These are phyloP conservation scores for Diaporthe nobilis DNA, from an alignment of 2,329 filamentous ascomycete species.

Conservation along the genomic window DNA sequence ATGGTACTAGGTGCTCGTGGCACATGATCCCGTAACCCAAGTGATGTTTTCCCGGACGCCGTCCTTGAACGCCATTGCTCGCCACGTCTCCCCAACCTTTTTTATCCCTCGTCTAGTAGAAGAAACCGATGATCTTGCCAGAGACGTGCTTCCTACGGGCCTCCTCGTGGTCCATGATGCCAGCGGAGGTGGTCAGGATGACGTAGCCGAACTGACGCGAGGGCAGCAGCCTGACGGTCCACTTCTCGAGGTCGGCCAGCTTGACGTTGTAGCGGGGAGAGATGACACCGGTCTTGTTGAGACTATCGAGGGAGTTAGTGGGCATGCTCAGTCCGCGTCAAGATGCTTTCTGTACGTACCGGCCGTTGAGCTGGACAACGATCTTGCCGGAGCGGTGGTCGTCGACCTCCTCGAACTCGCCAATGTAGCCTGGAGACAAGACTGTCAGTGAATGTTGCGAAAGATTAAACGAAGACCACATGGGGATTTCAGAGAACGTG, in stretches of 20 bases:
- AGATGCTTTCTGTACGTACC: constrained; percentile 53
- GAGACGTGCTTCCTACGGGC: constrained; percentile 98
- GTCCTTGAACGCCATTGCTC: constrained; percentile 46
- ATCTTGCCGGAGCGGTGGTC: constrained; percentile 99
- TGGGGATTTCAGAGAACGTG: constrained; percentile 86
- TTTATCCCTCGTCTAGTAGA: constrained; percentile 78
- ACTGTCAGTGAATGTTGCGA: constrained; percentile 84
- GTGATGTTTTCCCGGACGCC: constrained; percentile 36
- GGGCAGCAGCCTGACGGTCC: constrained; percentile 98
- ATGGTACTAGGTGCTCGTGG: constrained; percentile 28
- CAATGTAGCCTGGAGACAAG: constrained; percentile 85
- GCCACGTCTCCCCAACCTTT: constrained; percentile 40
- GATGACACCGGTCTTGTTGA: constrained; percentile 99
- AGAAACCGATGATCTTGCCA: constrained; percentile 99
- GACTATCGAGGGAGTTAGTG: constrained; percentile 55
- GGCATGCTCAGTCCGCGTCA: background rate
- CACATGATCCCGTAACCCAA: constrained; percentile 30
- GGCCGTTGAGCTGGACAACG: constrained; percentile 99
- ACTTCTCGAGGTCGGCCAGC: constrained; percentile 98
- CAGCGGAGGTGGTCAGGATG: constrained; percentile 98
- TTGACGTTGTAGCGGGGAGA: constrained; percentile 99
- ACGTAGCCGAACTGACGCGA: constrained; percentile 99
- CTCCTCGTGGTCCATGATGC: constrained; percentile 99
- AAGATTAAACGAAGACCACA: constrained; percentile 95
- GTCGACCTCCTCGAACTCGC: constrained; percentile 99